Evolutionary conservation across 1,139 yeast genomes (phyloP), one percentile per base, ranked within the genome.

Genomic region (Candida sp.): DNA sequence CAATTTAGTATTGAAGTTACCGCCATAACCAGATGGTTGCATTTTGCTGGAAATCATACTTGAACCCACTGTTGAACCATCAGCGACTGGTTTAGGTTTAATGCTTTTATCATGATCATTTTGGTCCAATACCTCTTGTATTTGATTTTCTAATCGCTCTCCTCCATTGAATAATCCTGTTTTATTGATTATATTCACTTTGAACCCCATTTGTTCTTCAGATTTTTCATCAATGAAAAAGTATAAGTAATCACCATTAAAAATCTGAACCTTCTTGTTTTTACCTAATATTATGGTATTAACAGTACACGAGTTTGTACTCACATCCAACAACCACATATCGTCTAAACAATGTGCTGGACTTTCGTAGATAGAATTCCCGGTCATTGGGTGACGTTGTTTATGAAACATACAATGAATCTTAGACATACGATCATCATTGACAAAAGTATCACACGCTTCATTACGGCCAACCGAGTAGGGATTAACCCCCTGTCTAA

Each of bases 241-340:
- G 52, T 79, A 82, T 4, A 90, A 60, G 22, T 64, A 67, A 56
- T 89, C 97, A 1, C 84, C 84, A 49, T 85, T 72, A 53, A 71
- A 79, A 1, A 90, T 55, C 48, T 79, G 74, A 0, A 75, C 75
- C 51, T 87, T 87, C 33, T 74, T 71, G 2, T 85, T 85, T 47
- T 80, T 79, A 0, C 86, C 86, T 36, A 90, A 57, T 39, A 70
- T 72, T 11, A 64, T 61, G 4, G 77, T 77, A 56, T 90, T 88
- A 7, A 90, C 75, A 50, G 71, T 79, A 57, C 97, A 87, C 1
- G 87, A 84, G 59, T 90, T 90, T 1, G 95, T 81, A 42, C 95
- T 86, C 48, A 74, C 78, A 56, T 88, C 97, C 36, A 87, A 64
- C 19, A 90, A 66, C 96, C 96, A 89, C n/a, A 87, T 69, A 55